Percentiles rank a stretch among this genome's conserved stretches.
phyloP scores from a whole-genome alignment of 2,329 filamentous ascomycete species.

The Botryotinia convoluta region DNA sequence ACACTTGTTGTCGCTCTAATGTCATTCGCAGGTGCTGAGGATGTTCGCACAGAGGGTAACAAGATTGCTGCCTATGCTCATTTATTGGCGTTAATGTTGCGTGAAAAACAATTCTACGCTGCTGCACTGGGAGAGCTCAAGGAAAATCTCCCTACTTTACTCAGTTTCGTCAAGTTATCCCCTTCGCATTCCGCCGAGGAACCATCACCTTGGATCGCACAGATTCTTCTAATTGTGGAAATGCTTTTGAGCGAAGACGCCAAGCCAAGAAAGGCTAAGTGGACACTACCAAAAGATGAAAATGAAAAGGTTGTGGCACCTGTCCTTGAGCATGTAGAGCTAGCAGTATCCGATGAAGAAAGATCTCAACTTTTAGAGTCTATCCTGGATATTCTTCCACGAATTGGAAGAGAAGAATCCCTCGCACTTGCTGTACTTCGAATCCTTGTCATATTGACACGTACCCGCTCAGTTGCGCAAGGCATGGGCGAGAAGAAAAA shows the following conservation, averaged over 20 bases:
- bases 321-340: slow-evolving; percentile 57
- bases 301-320: slow-evolving; percentile 51
- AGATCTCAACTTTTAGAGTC: slow-evolving; percentile 70
- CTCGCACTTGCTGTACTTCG: slow-evolving; percentile 81
- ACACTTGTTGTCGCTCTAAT: slow-evolving; percentile 83
- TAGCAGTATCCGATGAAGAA: slow-evolving; percentile 61
- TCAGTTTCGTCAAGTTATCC: slow-evolving; percentile 74
- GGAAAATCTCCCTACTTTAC: slow-evolving; percentile 71
- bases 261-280: slow-evolving; percentile 71
- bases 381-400: slow-evolving; percentile 79
- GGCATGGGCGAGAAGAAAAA: slow-evolving; percentile 83
- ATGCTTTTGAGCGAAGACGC: slow-evolving; percentile 86
- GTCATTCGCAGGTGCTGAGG: slow-evolving; percentile 59
- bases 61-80: slow-evolving; percentile 92
- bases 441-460: slow-evolving; percentile 83
- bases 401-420: slow-evolving; percentile 81
- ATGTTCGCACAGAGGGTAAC: slow-evolving; percentile 47
- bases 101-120: slow-evolving; percentile 77
- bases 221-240: slow-evolving; percentile 86
- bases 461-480: slow-evolving; percentile 71
- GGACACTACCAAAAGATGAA: slow-evolving; percentile 57
- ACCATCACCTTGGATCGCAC: slow-evolving; percentile 87
- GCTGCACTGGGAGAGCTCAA: slow-evolving; percentile 72
- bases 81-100: slow-evolving; percentile 81
- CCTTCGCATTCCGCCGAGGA: slow-evolving; percentile 68